Evolutionary conservation across 495 filamentous ascomycete genomes (phyloP), one percentile per base, ranked within the genome.

Genomic region (Schizothecium vesticola): DNA sequence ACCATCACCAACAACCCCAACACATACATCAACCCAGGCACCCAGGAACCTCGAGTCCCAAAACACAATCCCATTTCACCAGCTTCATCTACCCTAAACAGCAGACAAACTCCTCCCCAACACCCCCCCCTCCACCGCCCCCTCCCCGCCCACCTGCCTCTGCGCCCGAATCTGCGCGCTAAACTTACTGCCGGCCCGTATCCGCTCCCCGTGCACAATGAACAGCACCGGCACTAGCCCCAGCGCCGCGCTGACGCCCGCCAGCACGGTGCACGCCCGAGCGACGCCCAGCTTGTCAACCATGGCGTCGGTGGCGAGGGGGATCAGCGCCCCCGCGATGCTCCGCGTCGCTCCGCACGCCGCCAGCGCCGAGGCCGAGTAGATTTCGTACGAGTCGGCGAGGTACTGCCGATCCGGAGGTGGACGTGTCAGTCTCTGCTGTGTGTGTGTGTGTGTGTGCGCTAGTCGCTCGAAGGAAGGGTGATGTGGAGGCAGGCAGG

Each of bases 311-410:
- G 75, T 62, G 16, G 69, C 70, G 3, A 77, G 33, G 0, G 87
- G 87, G 21, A 89, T 76, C 1, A 84, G 72, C 0, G 88, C 88
- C 0, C 86, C 90, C 11, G 87, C 80, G 19, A 89, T 80, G 61
- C 80, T 85, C 2, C 90, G 77, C 19, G 83, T 76, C 56, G 84
- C 86, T 1, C 80, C 80, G 1, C 83, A 82, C 0, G 88, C 86
- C 0, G 90, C 89, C 64, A 91, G 76, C 0, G 89, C 90, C 43
- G 80, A 84, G 10, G 90, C 89, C 3, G 88, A 84, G 73, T 87
- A 91, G 61, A 89, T 84, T 36, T 81, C 84, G 74, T 92, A 92
- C 9, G 89, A 89, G 71, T 92, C 90, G 0, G 89, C 84, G 22
- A 91, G 78, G 62, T 92, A 92, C 74, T 76, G 51, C 19, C 3